Percentiles rank a stretch among this genome's conserved stretches.
These are phyloP conservation scores for Tylopilus sp. DNA, from an alignment of 768 basidiomycete genomes.

Conservation along the genomic window DNA sequence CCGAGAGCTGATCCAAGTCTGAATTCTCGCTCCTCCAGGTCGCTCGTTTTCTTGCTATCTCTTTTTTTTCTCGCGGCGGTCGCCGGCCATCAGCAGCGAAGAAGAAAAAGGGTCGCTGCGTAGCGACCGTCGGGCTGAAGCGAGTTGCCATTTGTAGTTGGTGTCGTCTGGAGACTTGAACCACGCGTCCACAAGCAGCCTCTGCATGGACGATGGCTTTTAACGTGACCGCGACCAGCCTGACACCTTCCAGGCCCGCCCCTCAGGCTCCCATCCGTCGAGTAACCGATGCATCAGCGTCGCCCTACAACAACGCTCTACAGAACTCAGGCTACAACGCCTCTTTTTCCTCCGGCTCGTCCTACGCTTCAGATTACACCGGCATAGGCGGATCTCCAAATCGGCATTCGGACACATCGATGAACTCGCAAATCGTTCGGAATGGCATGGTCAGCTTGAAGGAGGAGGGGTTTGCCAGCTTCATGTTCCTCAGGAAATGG, in stretches of 20 bases:
- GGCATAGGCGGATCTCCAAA: slow-evolving; percentile 82
- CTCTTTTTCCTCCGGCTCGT: slow-evolving; percentile 56
- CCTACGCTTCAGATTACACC: slow-evolving; percentile 65
- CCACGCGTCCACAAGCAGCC: background rate
- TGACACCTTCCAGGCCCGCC: slow-evolving; percentile 77
- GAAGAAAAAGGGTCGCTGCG: background rate
- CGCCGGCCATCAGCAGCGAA: no score
- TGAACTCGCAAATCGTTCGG: slow-evolving; percentile 51
- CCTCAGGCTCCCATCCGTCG: slow-evolving; percentile 64
- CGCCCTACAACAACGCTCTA: slow-evolving; percentile 39
- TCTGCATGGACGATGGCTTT: slow-evolving; percentile 40
- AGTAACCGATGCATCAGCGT: slow-evolving; percentile 34
- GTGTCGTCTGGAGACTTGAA: background rate
- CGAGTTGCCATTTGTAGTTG: background rate
- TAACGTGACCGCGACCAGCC: slow-evolving; percentile 50
- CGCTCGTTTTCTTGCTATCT: no score
- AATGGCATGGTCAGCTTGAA: slow-evolving; percentile 81
- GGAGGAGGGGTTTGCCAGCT: slow-evolving; percentile 90
- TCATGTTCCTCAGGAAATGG: slow-evolving; percentile 91
- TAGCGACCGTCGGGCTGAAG: background rate
- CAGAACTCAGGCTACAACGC: slow-evolving; percentile 56
- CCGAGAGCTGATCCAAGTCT: no score
- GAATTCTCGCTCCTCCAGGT: no score
- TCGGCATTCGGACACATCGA: slow-evolving; percentile 38
- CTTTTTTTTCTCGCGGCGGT: no score